These are phyloP conservation scores for Fusarium sp. DNA, from an alignment of 2,329 filamentous ascomycete species.

Conservation along the genomic window DNA sequence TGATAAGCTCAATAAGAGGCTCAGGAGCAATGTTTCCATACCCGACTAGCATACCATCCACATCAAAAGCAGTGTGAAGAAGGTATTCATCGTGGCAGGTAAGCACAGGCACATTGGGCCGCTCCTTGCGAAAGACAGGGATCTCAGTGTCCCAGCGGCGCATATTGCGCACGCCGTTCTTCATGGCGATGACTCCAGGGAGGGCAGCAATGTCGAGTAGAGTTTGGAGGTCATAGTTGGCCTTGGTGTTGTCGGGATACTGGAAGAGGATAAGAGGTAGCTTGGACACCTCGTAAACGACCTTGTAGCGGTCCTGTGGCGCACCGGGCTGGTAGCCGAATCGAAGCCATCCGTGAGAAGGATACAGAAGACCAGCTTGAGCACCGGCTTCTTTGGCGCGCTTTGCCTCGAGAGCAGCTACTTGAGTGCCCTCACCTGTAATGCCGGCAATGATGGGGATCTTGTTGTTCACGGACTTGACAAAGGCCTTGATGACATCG, in stretches of 20 bases:
- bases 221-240: conserved; percentile 66
- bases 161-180: conserved; percentile 71
- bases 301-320: conserved; percentile 66
- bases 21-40: conserved; percentile 69
- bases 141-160: conserved; percentile 70
- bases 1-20: conserved; percentile 64
- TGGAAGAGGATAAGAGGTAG: conserved; percentile 68
- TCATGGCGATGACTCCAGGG: conserved; percentile 69
- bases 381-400: conserved; percentile 66
- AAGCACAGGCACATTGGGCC: conserved; percentile 65
- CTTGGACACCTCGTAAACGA: conserved; percentile 64
- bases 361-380: conserved; percentile 65
- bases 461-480: conserved; percentile 65
- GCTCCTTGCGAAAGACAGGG: conserved; percentile 64
- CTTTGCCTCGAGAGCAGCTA: conserved; percentile 66
- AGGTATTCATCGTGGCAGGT: conserved; percentile 69
- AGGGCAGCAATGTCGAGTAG: conserved; percentile 67
- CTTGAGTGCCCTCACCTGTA: conserved; percentile 67
- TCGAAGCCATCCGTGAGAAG: conserved; percentile 68
- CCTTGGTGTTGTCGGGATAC: conserved; percentile 68
- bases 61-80: conserved; percentile 66
- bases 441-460: conserved; percentile 68
- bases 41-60: conserved; percentile 68
- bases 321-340: conserved; percentile 68
- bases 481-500: conserved; percentile 66